phyloP scores from a whole-genome alignment of 768 basidiomycete species.

The Mycena galericulata region DNA sequence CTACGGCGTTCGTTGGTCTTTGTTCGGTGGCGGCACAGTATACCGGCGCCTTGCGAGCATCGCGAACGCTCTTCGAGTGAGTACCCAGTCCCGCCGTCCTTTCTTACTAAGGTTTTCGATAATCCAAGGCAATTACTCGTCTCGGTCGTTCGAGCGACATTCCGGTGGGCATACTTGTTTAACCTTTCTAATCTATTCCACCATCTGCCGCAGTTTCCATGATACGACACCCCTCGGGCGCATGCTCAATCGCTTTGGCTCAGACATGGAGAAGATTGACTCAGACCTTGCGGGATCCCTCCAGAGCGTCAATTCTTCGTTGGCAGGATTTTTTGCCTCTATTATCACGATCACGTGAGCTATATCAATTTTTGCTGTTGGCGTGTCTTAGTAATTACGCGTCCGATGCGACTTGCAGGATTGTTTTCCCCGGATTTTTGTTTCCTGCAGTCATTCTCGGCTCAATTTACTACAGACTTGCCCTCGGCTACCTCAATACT shows the following conservation, averaged over 20 bases:
- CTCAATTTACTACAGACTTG: slow-evolving; percentile 1
- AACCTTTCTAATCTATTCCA: background rate
- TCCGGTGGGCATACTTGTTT: slow-evolving; percentile 64
- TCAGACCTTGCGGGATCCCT: background rate
- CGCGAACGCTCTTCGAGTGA: slow-evolving; percentile 55
- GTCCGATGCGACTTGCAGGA: background rate
- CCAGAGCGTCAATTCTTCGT: background rate
- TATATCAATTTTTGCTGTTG: too few relatives aligned
- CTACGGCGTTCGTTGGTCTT: background rate
- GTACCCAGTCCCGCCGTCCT: background rate
- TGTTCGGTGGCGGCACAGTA: slow-evolving; percentile 54
- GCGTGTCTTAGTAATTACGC: too few relatives aligned
- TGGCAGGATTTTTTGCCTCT: background rate
- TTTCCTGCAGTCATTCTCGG: too few relatives aligned
- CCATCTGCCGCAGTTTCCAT: background rate
- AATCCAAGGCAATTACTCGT: slow-evolving; percentile 60
- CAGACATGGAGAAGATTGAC: slow-evolving; percentile 46
- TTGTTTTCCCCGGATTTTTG: background rate
- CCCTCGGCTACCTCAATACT: background rate
- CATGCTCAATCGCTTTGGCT: too few relatives aligned
- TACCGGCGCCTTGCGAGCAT: slow-evolving; percentile 66
- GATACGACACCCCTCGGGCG: slow-evolving; percentile 84
- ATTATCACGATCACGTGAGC: background rate
- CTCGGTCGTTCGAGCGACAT: slow-evolving; percentile 82
- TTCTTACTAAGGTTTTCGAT: too few relatives aligned